phyloP scores from a whole-genome alignment of 148 eudicot species.

The Cornus kousa region DNA sequence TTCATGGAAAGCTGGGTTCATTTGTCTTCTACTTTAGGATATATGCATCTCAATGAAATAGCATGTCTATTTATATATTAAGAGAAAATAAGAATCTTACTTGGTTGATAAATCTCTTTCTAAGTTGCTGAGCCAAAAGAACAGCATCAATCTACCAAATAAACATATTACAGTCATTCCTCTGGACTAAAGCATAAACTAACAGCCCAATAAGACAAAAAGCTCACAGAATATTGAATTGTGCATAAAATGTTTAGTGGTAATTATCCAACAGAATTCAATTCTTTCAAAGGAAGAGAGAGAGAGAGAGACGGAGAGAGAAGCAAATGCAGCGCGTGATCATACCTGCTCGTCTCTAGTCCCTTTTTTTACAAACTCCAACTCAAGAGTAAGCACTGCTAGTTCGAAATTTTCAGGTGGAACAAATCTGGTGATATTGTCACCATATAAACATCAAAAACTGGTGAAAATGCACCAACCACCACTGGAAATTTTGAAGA shows the following conservation, averaged over 20 bases:
- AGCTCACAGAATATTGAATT: background rate
- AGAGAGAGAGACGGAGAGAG: too few relatives aligned
- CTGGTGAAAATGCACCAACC: background rate
- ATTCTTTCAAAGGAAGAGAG: background rate
- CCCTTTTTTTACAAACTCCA: slow-evolving; percentile 84
- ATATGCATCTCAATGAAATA: background rate
- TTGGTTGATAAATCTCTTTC: slow-evolving; percentile 70
- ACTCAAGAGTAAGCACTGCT: slow-evolving; percentile 77
- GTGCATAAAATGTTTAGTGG: background rate
- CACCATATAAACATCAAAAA: slow-evolving; percentile 1
- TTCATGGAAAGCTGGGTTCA: too few relatives aligned
- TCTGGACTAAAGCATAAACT: slow-evolving; percentile 7
- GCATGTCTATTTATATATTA: background rate
- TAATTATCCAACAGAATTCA: background rate
- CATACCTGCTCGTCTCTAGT: slow-evolving; percentile 68
- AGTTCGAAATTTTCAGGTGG: slow-evolving; percentile 79
- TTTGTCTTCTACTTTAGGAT: background rate
- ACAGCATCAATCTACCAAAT: slow-evolving; percentile 78
- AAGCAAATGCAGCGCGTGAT: background rate
- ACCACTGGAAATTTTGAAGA: slow-evolving; percentile 2
- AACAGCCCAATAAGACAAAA: background rate
- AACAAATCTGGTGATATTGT: slow-evolving; percentile 39
- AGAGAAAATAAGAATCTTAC: slow-evolving; percentile 31
- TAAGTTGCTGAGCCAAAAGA: slow-evolving; percentile 57
- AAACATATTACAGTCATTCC: slow-evolving; percentile 17